A percentile compares a stretch with the other conserved stretches of the same genome.
phyloP scores from a whole-genome alignment of 2,329 filamentous ascomycete species.

The Colletotrichum coccodes region DNA sequence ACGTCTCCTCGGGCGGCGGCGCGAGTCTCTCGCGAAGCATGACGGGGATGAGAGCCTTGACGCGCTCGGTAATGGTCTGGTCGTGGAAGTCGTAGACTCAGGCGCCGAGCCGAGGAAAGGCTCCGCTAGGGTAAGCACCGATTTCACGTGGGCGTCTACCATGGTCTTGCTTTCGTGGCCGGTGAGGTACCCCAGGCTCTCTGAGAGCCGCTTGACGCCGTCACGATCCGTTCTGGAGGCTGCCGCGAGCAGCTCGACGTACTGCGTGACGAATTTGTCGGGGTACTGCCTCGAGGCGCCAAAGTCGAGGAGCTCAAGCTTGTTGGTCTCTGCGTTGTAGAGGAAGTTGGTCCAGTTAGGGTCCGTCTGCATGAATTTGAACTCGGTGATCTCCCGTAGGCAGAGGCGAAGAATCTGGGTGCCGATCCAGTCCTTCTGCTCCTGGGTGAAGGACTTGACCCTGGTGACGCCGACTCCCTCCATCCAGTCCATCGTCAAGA shows the following conservation, averaged over 20 bases:
- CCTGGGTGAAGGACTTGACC: constrained; percentile 77
- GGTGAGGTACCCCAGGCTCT: constrained; percentile 88
- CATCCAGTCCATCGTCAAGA: constrained; percentile 94
- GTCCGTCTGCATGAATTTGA: constrained; percentile 98
- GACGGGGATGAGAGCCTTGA: constrained; percentile 86
- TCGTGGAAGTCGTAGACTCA: constrained; percentile 90
- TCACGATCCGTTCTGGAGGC: constrained; percentile 77
- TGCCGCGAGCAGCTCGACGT: constrained; percentile 82
- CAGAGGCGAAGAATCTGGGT: constrained; percentile 93
- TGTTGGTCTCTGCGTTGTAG: constrained; percentile 78
- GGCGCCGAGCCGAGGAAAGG: constrained; percentile 84
- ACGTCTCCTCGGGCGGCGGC: constrained; percentile 97
- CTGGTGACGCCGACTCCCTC: constrained; percentile 87
- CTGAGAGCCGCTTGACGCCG: constrained; percentile 73
- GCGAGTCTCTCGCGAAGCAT: constrained; percentile 92
- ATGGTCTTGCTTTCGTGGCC: constrained; percentile 87
- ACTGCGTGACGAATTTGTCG: constrained; percentile 79
- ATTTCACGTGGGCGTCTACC: constrained; percentile 90
- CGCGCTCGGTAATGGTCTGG: constrained; percentile 96
- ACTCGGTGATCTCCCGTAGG: constrained; percentile 91
- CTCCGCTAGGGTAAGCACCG: constrained; percentile 89
- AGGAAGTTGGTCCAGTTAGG: constrained; percentile 99
- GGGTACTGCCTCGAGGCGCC: constrained; percentile 91
- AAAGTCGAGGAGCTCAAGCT: constrained; percentile 93
- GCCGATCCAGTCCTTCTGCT: constrained; percentile 94